phyloP scores from a whole-genome alignment of 129 eudicot species.

The Gnaphalium uliginosum region DNA sequence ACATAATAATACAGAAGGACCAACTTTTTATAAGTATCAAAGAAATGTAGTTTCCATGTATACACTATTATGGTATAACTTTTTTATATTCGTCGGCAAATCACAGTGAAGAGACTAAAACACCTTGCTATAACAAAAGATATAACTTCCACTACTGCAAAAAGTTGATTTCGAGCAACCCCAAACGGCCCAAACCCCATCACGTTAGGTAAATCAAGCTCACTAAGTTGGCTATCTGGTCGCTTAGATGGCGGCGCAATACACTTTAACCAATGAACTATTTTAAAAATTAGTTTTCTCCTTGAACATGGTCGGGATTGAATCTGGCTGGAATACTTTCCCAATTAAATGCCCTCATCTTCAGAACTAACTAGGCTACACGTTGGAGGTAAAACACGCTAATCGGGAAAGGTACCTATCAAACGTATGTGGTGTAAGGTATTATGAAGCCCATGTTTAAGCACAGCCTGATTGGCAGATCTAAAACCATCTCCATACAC shows the following conservation, averaged over 20 bases:
- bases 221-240: no score
- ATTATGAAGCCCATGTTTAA: constrained; percentile 68
- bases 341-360: neutral
- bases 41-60: neutral
- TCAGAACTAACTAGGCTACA: neutral
- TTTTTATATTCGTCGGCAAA: neutral
- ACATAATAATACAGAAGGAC: no score
- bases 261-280: neutral
- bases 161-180: no score
- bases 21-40: no score
- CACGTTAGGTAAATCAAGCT: no score
- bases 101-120: neutral
- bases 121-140: neutral
- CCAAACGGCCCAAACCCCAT: no score
- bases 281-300: neutral
- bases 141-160: neutral
- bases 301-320: no score
- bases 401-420: constrained; percentile 72
- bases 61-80: neutral
- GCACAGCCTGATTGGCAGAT: constrained; percentile 71
- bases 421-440: constrained; percentile 67
- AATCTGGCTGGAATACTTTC: no score
- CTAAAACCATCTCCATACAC: constrained; percentile 86
- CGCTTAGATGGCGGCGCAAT: no score
- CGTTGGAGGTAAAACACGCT: neutral